Conservation (phyloP, 805 yeast genomes). For the Saturnispora silvae region DNA sequence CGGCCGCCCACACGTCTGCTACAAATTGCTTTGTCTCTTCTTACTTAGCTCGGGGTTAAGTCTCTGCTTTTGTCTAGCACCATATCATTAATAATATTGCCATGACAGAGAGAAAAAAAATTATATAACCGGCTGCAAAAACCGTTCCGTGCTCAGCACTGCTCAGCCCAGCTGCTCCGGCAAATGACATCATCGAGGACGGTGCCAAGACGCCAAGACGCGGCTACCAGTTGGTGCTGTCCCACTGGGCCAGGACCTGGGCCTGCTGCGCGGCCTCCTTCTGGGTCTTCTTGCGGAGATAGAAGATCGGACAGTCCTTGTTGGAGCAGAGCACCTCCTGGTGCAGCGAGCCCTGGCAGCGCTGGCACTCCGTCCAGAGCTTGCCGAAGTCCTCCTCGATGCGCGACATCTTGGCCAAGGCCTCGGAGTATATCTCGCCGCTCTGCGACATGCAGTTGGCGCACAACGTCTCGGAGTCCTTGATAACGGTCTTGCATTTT, state of each 20-base stretch:
- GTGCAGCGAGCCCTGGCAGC: conserved; percentile 93
- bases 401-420: conserved; percentile 67
- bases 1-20: too few species aligned
- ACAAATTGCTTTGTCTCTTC: too few species aligned
- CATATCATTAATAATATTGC: too few species aligned
- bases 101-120: too few species aligned
- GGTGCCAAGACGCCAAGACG: too few species aligned
- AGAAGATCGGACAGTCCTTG: conserved; percentile 94
- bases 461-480: conserved; percentile 47
- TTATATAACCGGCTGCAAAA: too few species aligned
- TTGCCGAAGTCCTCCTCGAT: conserved; percentile 76
- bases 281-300: conserved; percentile 86
- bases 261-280: conserved; percentile 54
- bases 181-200: too few species aligned
- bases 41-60: too few species aligned
- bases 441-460: conserved; percentile 63
- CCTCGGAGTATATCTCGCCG: conserved; percentile 71
- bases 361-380: conserved; percentile 96
- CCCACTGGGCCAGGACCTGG: conserved; percentile 56
- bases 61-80: too few species aligned
- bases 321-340: conserved; percentile 93
- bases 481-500: conserved; percentile 76
- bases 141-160: too few species aligned
- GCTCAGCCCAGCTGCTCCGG: conserved; percentile 5
- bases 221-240: conserved; percentile 42